Conservation (phyloP, 495 filamentous ascomycete genomes). For the Aspergillus ellipticus region DNA sequence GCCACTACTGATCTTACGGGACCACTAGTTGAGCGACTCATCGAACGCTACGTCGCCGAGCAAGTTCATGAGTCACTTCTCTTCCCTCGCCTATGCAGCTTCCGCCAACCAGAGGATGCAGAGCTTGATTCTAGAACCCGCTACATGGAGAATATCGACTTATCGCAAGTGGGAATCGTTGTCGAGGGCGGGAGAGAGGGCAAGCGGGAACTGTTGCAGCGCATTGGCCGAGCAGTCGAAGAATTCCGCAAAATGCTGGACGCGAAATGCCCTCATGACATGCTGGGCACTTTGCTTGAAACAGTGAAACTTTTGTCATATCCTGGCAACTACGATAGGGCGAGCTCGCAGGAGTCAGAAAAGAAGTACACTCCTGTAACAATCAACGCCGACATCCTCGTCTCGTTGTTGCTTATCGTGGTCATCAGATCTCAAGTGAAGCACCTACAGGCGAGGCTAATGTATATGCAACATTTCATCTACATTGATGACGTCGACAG, state of each 20-base stretch:
- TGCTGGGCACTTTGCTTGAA: conserved; percentile 83
- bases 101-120: conserved; percentile 76
- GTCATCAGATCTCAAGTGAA: conserved; percentile 89
- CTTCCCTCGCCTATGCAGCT: conserved; percentile 75
- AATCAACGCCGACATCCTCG: conserved; percentile 93
- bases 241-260: conserved; percentile 84
- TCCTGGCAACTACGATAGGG: conserved; percentile 34
- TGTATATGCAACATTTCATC: conserved; percentile 94
- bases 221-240: conserved; percentile 75
- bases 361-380: conserved; percentile 64
- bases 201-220: conserved; percentile 67
- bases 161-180: conserved; percentile 86
- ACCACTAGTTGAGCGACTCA: conserved; percentile 83
- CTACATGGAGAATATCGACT: conserved; percentile 89
- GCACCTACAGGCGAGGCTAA: conserved; percentile 78
- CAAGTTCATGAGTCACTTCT: conserved; percentile 86
- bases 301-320: conserved; percentile 81
- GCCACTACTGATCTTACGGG: conserved; percentile 93
- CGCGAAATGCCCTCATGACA: conserved; percentile 86
- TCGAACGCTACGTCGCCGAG: conserved; percentile 92
- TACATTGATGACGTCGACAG: conserved; percentile 97
- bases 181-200: conserved; percentile 68
- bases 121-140: conserved; percentile 87
- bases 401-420: conserved; percentile 86
- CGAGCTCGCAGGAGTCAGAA: conserved; percentile 44